Evolutionary conservation across 768 basidiomycete species (phyloP).

Genomic region (Hirschioporus abietinus): DNA sequence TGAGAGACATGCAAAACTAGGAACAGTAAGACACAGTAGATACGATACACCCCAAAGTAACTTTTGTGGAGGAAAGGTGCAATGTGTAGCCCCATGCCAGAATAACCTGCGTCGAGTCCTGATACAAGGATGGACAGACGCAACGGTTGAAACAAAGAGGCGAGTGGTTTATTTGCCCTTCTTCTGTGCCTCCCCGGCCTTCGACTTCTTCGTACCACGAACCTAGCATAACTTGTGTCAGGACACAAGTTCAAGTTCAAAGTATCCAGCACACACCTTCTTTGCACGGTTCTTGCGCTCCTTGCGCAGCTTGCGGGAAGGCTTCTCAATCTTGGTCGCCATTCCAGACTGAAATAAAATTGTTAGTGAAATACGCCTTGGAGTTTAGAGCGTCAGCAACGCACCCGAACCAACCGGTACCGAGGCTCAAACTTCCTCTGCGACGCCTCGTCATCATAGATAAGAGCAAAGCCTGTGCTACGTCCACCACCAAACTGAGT

Average conservation of each 20-base stretch:
- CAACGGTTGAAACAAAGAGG: neutral
- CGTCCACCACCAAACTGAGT: conserved; percentile 98
- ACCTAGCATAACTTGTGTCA: conserved; percentile 43
- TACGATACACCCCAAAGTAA: conserved; percentile 10
- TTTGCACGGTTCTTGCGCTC: conserved; percentile 99
- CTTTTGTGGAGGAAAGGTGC: neutral
- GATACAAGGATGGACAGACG: no score
- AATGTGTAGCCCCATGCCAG: neutral
- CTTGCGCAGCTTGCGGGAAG: conserved; percentile 97
- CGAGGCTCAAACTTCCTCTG: conserved; percentile 98
- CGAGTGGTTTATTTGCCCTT: conserved; percentile 69
- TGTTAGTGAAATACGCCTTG: neutral
- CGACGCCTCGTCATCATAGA: conserved; percentile 92
- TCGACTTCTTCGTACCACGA: conserved; percentile 93
- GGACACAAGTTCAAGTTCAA: conserved; percentile 11
- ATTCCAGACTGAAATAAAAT: conserved; percentile 52
- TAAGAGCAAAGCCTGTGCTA: conserved; percentile 94
- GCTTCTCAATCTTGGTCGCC: conserved; percentile 72
- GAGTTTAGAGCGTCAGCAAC: conserved; percentile 26
- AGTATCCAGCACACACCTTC: conserved; percentile 58
- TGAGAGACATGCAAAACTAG: neutral
- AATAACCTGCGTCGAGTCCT: no score
- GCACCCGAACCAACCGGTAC: conserved; percentile 88
- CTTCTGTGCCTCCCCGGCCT: conserved; percentile 89
- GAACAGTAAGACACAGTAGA: conserved; percentile 9